These are phyloP conservation scores for Kluyveromyces sp. DNA, from an alignment of 1,139 yeast genomes.

Conservation along the genomic window DNA sequence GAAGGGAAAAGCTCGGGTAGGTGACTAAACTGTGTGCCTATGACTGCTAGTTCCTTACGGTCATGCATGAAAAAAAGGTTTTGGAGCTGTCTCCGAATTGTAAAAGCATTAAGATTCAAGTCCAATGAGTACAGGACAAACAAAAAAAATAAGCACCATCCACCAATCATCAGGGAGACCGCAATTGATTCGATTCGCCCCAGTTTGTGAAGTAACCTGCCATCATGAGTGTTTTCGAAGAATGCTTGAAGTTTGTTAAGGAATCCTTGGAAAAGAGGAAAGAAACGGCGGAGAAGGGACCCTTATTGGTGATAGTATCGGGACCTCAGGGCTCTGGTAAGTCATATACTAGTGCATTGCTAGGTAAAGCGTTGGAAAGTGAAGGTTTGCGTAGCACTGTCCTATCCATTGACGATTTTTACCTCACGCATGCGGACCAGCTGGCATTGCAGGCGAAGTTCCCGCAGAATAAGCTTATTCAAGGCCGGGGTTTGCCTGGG, in stretches of 20 bases:
- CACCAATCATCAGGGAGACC: background rate
- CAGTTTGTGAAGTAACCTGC: background rate
- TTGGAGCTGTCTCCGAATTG: too few species aligned
- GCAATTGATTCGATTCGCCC: too few species aligned
- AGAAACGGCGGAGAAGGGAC: constrained; percentile 25
- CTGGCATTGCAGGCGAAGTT: constrained; percentile 32
- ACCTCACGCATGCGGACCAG: constrained; percentile 61
- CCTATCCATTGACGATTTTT: constrained; percentile 80
- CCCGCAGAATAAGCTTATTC: constrained; percentile 48
- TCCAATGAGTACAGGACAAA: too few species aligned
- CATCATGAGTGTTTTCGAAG: constrained; percentile 3
- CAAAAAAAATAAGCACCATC: too few species aligned
- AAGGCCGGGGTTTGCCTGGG: constrained; percentile 89
- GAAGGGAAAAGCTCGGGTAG: too few species aligned
- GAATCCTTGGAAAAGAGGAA: constrained; percentile 19
- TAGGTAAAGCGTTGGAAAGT: constrained; percentile 34
- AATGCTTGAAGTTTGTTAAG: constrained; percentile 24
- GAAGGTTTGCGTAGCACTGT: constrained; percentile 40
- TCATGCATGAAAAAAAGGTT: too few species aligned
- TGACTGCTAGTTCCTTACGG: too few species aligned
- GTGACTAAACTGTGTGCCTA: too few species aligned
- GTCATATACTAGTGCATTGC: constrained; percentile 49
- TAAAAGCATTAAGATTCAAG: too few species aligned
- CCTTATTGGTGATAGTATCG: constrained; percentile 60
- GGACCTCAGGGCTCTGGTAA: constrained; percentile 97